phyloP scores from a whole-genome alignment of 257 asterid species.

The Nemophila menziesii region DNA sequence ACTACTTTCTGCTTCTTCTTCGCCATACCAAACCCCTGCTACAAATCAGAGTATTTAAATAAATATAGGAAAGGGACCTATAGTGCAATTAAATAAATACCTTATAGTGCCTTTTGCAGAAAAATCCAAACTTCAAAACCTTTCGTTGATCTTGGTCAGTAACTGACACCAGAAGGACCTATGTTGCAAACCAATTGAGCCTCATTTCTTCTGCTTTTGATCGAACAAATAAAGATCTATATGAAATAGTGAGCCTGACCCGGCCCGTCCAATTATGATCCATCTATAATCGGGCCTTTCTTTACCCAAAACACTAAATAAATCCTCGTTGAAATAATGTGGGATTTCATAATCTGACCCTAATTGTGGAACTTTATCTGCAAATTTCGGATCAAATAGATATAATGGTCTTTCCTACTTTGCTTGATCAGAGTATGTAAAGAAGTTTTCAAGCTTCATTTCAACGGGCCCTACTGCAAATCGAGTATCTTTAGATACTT shows the following conservation, averaged over 20 bases:
- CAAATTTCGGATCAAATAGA: conserved; percentile 88
- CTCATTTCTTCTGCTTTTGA: too few species aligned
- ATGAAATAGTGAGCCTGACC: conserved; percentile 97
- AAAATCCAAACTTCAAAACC: conserved; percentile 1
- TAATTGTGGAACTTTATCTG: conserved; percentile 54
- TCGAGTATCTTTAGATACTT: conserved; percentile 42
- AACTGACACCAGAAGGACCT: conserved; percentile 4
- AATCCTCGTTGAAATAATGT: conserved; percentile 66
- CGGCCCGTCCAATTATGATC: conserved; percentile 92
- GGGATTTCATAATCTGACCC: conserved; percentile 72
- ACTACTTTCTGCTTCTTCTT: too few species aligned
- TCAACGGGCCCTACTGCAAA: conserved; percentile 82
- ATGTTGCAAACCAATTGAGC: not conserved
- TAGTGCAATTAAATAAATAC: too few species aligned
- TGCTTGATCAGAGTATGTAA: conserved; percentile 63
- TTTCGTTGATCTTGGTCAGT: not conserved
- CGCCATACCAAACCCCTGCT: too few species aligned
- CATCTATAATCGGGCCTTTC: conserved; percentile 91
- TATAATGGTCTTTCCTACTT: conserved; percentile 88
- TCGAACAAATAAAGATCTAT: conserved; percentile 95
- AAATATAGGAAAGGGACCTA: too few species aligned
- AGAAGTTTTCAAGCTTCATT: conserved; percentile 63
- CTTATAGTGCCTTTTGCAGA: too few species aligned
- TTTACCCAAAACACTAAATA: conserved; percentile 67
- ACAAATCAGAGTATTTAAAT: too few species aligned